A percentile compares a stretch with the other conserved stretches of the same genome.
Conservation (phyloP, 1,284 basidiomycete species). For the Tremellales sp. region DNA sequence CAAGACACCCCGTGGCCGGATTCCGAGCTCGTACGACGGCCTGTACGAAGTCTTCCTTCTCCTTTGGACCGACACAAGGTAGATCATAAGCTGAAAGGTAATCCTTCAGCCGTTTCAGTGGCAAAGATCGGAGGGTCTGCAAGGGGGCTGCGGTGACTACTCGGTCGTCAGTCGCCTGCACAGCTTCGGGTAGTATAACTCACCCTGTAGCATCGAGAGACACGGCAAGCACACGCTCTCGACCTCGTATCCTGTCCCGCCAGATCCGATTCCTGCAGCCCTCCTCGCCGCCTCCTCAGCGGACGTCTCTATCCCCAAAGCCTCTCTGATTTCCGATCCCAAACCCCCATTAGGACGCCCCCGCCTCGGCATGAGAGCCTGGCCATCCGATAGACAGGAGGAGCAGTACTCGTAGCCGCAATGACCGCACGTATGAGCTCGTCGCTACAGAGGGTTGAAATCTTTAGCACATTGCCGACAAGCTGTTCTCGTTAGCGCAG, state of each 20-base stretch:
- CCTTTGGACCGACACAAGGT: slow-evolving; percentile 33
- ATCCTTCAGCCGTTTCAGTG: slow-evolving; percentile 45
- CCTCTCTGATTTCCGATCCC: slow-evolving; percentile 15
- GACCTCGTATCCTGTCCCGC: slow-evolving; percentile 30
- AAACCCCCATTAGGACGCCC: slow-evolving; percentile 2
- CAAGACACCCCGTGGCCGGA: slow-evolving; percentile 38
- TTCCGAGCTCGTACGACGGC: slow-evolving; percentile 37
- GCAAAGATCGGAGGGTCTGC: slow-evolving; percentile 35
- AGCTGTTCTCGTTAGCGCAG: slow-evolving; percentile 15
- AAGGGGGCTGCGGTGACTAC: slow-evolving; percentile 44
- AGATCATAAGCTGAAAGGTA: slow-evolving; percentile 46
- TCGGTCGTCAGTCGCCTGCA: background rate
- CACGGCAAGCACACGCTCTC: slow-evolving; percentile 42
- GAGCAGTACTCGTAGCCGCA: slow-evolving; percentile 49
- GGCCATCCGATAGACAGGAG: slow-evolving; percentile 39
- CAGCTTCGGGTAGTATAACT: slow-evolving; percentile 11
- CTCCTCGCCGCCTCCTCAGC: slow-evolving; percentile 1
- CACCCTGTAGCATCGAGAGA: slow-evolving; percentile 45
- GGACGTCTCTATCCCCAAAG: slow-evolving; percentile 16
- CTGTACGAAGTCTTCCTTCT: slow-evolving; percentile 47
- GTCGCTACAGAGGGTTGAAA: slow-evolving; percentile 44
- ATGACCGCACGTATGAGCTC: slow-evolving; percentile 42
- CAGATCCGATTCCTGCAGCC: slow-evolving; percentile 34
- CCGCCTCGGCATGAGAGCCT: slow-evolving; percentile 46
- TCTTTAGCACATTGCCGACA: slow-evolving; percentile 45